phyloP scores from a whole-genome alignment of 1,284 basidiomycete genomes.

The Tausonia pullulans region DNA sequence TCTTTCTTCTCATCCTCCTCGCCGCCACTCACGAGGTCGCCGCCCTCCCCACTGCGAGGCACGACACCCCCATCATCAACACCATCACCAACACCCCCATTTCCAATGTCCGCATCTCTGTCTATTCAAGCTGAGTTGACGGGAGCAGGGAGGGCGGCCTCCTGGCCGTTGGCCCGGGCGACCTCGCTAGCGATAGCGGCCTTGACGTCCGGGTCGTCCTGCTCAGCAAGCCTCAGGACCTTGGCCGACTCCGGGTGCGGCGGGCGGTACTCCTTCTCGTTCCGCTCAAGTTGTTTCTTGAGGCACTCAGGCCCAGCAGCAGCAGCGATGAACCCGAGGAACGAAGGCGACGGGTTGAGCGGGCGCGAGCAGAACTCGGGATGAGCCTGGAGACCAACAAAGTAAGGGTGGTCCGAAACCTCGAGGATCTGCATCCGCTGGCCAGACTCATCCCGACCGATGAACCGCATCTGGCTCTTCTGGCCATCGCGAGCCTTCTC shows the following conservation, averaged over 20 bases:
- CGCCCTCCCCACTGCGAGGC: neutral
- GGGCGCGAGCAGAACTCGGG: conserved; percentile 99
- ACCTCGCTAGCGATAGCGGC: conserved; percentile 40
- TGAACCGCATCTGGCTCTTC: conserved; percentile 48
- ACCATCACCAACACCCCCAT: neutral
- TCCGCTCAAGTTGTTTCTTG: conserved; percentile 60
- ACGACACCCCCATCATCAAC: neutral
- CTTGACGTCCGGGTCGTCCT: conserved; percentile 7
- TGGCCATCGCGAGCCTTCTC: conserved; percentile 39
- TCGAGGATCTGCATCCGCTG: conserved; percentile 98
- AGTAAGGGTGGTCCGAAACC: conserved; percentile 84
- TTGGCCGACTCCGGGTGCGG: conserved; percentile 40
- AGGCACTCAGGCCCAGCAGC: conserved; percentile 55
- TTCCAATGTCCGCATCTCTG: neutral
- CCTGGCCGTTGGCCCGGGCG: conserved; percentile 79
- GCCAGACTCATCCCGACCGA: conserved; percentile 88
- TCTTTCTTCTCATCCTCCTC: no score
- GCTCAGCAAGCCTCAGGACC: neutral
- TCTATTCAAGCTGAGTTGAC: conserved; percentile 31
- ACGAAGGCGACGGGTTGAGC: conserved; percentile 92
- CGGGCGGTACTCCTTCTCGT: conserved; percentile 42
- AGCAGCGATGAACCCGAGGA: conserved; percentile 91
- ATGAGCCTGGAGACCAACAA: conserved; percentile 90
- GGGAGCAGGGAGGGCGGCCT: conserved; percentile 47
- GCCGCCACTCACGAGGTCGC: neutral